phyloP scores from a whole-genome alignment of 768 basidiomycete genomes.

The Rhodosporidiobolus odoratus region DNA sequence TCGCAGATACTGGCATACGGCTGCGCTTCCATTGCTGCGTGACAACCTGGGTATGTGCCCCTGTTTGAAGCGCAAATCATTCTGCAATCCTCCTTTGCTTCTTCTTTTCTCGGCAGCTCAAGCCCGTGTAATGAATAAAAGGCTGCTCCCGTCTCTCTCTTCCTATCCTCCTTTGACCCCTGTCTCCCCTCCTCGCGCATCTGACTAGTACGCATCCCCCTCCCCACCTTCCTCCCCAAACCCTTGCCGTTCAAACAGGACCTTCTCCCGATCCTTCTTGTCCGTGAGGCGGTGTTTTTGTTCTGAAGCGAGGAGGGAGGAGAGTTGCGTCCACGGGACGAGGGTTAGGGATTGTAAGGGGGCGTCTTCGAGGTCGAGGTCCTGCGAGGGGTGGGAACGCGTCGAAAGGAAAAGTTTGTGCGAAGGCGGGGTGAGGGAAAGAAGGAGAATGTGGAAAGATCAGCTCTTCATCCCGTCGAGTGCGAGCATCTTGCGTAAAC shows the following conservation, averaged over 20 bases:
- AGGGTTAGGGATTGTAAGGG: conserved; percentile 53
- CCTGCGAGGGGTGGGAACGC: conserved; percentile 52
- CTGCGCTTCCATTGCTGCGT: too few species aligned
- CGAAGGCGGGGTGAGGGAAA: background rate
- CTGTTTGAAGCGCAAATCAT: background rate
- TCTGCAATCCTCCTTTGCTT: background rate
- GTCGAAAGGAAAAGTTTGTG: background rate
- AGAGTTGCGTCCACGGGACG: conserved; percentile 65
- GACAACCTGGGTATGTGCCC: too few species aligned
- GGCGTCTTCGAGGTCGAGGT: conserved; percentile 86
- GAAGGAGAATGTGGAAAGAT: background rate
- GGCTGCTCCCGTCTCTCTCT: background rate
- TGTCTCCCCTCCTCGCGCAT: background rate
- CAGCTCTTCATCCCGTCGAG: too few species aligned
- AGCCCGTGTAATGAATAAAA: background rate
- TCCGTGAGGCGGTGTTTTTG: conserved; percentile 48
- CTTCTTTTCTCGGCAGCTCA: background rate
- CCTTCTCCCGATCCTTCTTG: conserved; percentile 58
- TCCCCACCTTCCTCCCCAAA: conserved; percentile 94
- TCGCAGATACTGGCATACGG: too few species aligned
- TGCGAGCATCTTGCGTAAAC: too few species aligned
- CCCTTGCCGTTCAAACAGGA: conserved; percentile 75
- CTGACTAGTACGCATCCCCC: conserved; percentile 77
- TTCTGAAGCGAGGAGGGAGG: conserved; percentile 71
- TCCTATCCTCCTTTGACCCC: background rate